phyloP scores from a whole-genome alignment of 192 early-diverging fungal species.

The Powellomyces hirtus region DNA sequence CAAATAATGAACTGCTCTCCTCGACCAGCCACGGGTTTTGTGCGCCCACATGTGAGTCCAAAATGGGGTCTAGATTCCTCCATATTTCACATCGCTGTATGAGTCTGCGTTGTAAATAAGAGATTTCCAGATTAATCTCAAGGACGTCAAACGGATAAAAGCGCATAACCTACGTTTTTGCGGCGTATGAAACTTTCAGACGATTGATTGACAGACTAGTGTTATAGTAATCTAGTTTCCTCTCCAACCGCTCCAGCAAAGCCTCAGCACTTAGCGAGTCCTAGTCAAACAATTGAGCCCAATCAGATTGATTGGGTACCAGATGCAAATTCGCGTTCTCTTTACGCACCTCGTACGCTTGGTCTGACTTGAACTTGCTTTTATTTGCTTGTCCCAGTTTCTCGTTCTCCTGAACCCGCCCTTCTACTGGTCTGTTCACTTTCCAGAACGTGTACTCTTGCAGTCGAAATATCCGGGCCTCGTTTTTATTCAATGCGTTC shows the following conservation, averaged over 20 bases:
- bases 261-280: not conserved
- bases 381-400: not conserved
- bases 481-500: slow-evolving; percentile 25
- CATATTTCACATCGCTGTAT: slow-evolving; percentile 29
- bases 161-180: slow-evolving; percentile 36
- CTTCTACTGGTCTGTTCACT: slow-evolving; percentile 22
- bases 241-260: slow-evolving; percentile 28
- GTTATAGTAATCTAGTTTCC: slow-evolving; percentile 26
- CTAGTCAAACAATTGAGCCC: not conserved
- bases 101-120: slow-evolving; percentile 1
- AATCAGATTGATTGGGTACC: not conserved
- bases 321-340: not conserved
- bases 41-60: slow-evolving; percentile 5
- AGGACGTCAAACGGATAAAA: no score
- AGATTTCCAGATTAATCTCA: not conserved
- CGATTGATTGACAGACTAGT: slow-evolving; percentile 31
- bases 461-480: slow-evolving; percentile 29
- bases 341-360: slow-evolving; percentile 9
- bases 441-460: slow-evolving; percentile 46
- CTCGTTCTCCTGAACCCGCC: not conserved
- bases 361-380: not conserved
- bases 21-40: slow-evolving; percentile 38
- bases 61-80: slow-evolving; percentile 35
- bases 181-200: slow-evolving; percentile 28
- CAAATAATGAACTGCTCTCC: slow-evolving; percentile 23